phyloP scores from a whole-genome alignment of 257 asterid species.

The Penstemon eatonii region DNA sequence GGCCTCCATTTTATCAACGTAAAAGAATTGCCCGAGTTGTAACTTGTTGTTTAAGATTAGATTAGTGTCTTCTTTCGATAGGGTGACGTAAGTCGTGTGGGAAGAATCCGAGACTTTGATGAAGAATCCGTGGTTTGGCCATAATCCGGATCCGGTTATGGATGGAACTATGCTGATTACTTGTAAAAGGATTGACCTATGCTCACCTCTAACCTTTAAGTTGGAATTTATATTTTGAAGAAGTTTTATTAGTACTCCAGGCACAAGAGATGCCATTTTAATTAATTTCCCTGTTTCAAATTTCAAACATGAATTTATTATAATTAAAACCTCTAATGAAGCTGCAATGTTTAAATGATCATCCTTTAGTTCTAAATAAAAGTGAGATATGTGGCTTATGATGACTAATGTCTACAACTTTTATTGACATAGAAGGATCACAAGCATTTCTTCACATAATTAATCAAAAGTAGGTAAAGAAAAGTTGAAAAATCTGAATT shows the following conservation, averaged over 20 bases:
- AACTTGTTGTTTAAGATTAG: conserved; percentile 74
- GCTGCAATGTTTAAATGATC: too few species aligned
- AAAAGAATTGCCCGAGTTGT: conserved; percentile 77
- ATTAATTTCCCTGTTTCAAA: conserved; percentile 1
- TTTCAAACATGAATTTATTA: too few species aligned
- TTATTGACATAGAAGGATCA: too few species aligned
- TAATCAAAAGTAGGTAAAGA: too few species aligned
- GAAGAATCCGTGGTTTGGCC: conserved; percentile 88
- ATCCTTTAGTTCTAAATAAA: too few species aligned
- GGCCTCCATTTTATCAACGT: conserved; percentile 68
- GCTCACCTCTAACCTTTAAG: conserved; percentile 66
- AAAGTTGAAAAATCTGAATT: too few species aligned
- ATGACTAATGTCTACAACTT: too few species aligned
- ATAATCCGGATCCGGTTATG: conserved; percentile 62
- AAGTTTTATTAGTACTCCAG: conserved; percentile 82
- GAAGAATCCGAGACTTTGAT: conserved; percentile 86
- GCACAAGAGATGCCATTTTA: conserved; percentile 70
- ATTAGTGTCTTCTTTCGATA: conserved; percentile 65
- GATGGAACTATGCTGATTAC: conserved; percentile 93
- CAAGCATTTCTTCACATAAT: too few species aligned
- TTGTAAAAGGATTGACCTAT: conserved; percentile 67
- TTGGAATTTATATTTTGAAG: conserved; percentile 68
- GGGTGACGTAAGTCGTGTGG: conserved; percentile 74
- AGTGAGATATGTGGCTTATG: too few species aligned
- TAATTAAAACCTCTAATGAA: too few species aligned